Conservation (phyloP, 176 grass and related monocot species). For the Raddia distichophylla region DNA sequence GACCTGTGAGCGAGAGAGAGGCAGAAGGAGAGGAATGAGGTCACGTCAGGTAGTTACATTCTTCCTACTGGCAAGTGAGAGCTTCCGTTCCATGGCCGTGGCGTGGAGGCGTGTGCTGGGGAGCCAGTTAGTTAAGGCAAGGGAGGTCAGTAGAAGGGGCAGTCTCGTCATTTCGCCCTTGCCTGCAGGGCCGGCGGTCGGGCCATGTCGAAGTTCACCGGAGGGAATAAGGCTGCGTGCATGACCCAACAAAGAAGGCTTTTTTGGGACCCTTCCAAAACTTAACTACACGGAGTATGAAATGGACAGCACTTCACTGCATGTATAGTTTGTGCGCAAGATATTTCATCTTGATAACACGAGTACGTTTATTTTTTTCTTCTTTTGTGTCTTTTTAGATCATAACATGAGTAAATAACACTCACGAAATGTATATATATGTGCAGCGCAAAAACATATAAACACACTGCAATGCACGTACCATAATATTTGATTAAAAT, state of each 20-base stretch:
- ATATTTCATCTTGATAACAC: background rate
- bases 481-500: too few relatives aligned
- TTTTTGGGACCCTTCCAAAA: conserved; percentile 35
- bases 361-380: background rate
- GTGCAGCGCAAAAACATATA: too few relatives aligned
- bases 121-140: conserved; percentile 24
- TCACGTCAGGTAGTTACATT: conserved; percentile 43
- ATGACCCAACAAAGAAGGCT: conserved; percentile 45
- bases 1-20: background rate
- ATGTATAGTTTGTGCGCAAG: background rate
- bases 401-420: too few relatives aligned
- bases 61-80: conserved; percentile 16
- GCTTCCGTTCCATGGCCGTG: conserved; percentile 7
- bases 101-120: conserved; percentile 29
- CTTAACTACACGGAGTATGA: background rate
- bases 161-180: conserved; percentile 37
- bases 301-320: background rate
- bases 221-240: conserved; percentile 50
- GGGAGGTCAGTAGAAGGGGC: conserved; percentile 11
- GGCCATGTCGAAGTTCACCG: conserved; percentile 40
- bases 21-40: background rate
- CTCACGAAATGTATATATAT: too few relatives aligned
- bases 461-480: too few relatives aligned
- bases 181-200: background rate
- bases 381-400: too few relatives aligned